Conservation (phyloP, 192 early-diverging fungal genomes). For the Backusella sp. region DNA sequence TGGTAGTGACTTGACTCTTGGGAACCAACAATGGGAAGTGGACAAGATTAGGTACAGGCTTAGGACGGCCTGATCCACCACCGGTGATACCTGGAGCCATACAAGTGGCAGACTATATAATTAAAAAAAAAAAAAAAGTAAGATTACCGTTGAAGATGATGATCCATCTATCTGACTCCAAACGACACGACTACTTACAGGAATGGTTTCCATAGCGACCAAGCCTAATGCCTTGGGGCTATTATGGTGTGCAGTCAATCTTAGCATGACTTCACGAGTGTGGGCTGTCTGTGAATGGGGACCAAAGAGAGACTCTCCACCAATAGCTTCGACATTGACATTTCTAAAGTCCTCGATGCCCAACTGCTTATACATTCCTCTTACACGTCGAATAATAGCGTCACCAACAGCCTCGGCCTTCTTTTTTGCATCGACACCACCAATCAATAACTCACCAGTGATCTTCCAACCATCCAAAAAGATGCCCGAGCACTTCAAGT, state of each 20-base stretch:
- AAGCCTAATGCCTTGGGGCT: conserved; percentile 38
- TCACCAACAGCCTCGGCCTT: conserved; percentile 56
- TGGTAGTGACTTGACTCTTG: conserved; percentile 42
- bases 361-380: conserved; percentile 41
- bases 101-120: conserved; percentile 46
- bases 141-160: not conserved
- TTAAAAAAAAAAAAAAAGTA: conserved; percentile 2
- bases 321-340: conserved; percentile 56
- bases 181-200: conserved; percentile 32
- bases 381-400: conserved; percentile 49
- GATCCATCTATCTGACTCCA: not conserved
- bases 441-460: conserved; percentile 57
- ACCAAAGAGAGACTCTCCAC: conserved; percentile 57
- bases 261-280: conserved; percentile 48
- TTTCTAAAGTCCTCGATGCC: conserved; percentile 51
- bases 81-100: conserved; percentile 61
- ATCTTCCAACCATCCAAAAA: conserved; percentile 61
- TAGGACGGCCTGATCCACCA: conserved; percentile 53
- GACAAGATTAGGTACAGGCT: conserved; percentile 55
- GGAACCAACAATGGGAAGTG: conserved; percentile 61
- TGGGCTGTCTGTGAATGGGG: conserved; percentile 9
- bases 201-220: conserved; percentile 50
- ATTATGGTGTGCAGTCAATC: conserved; percentile 47
- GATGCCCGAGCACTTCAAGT: conserved; percentile 62
- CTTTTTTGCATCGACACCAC: conserved; percentile 53